Conservation (phyloP, 139 green algal species). For the Chlamydomonas sphaeroides region DNA sequence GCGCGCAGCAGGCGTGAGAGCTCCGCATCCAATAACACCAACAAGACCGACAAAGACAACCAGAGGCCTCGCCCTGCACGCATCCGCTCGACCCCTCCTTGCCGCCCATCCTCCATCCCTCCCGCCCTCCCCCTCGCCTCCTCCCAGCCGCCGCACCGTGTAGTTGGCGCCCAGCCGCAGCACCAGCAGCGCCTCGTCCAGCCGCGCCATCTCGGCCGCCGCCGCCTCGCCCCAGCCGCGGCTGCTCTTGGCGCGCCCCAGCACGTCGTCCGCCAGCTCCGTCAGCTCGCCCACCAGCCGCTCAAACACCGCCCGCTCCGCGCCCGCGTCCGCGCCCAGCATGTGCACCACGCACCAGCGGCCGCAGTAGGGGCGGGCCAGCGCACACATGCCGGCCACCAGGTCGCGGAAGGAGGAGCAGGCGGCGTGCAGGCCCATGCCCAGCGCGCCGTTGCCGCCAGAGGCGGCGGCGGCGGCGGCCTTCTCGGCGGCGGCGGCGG, state of each 20-base stretch:
- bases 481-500: background rate
- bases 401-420: background rate
- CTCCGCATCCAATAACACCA: no score
- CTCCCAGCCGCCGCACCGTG: background rate
- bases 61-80: no score
- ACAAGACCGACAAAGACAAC: no score
- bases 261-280: constrained; percentile 10
- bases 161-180: constrained; percentile 25
- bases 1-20: no score
- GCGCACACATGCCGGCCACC: constrained; percentile 18
- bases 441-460: background rate
- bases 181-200: constrained; percentile 26
- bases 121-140: no score
- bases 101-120: background rate
- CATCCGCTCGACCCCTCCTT: no score
- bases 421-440: constrained; percentile 27
- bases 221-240: background rate
- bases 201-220: background rate
- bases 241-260: background rate
- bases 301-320: constrained; percentile 16
- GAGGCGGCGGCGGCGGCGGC: background rate
- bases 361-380: constrained; percentile 15
- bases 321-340: constrained; percentile 2
- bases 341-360: constrained; percentile 31
- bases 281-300: constrained; percentile 19